Evolutionary conservation across 208 protist species (phyloP), one percentile per base, ranked within the genome.

Genomic region (Trypanosoma conorhini): DNA sequence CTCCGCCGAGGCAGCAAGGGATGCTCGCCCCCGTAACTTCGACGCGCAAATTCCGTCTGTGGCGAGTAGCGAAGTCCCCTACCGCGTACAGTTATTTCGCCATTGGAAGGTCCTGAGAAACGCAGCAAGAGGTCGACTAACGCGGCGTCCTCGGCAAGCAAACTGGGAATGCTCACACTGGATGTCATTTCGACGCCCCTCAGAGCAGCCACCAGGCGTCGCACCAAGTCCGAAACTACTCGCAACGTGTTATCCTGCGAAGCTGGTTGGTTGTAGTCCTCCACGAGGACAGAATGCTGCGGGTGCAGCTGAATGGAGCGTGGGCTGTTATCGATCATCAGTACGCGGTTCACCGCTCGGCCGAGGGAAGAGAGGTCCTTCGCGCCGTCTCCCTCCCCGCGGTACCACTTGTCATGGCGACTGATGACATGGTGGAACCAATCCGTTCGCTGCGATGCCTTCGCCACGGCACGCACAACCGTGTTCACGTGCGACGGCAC

Each of bases 321-420:
- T 15, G 92, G 89, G 69, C 81, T 94, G 70, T 96, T 96, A 66
- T 95, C 89, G n/a, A 96, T 33, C 57, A 95, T 58, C 21, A 95
- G 19, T 8, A 93, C 71, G 15, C 81, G 81, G 10, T 82, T 67
- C 31, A 90, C 17, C 5, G 72, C 73, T 8, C 89, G 75, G 15
- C 83, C 86, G 1, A 96, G 80, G 3, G 72, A 65, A 0, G 68
- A 67, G 4, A 95, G 52, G 59, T 96, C 89, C 70, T 96, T 95
- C 22, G 88, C 81, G 5, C 68, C 70, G 28, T 80, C 69, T 46
- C 52, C 77, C 26, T 68, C 77, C 24, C 63, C 74, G 13, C 33
- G 46, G 62, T 80, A 94, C 89, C 92, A 96, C 7, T 80, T 70
- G 26, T 60, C 73, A 72, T 93, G 84, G 24, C 89, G 85, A 70